These are phyloP conservation scores for Cardamine chenopodiifolia DNA, from an alignment of 345 rosid species.

Conservation along the genomic window DNA sequence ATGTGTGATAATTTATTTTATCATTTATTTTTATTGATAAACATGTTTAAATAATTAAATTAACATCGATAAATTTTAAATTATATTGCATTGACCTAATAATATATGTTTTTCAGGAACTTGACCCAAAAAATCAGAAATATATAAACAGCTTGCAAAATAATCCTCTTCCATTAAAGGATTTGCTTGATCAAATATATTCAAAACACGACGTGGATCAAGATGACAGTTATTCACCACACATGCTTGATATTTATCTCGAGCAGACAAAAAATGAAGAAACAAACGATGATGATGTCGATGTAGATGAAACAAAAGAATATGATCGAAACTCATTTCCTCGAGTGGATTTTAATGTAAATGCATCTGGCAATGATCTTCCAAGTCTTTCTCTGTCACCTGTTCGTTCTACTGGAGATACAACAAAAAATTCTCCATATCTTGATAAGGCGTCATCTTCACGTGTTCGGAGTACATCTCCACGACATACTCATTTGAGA, in stretches of 20 bases:
- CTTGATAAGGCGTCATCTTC: no score
- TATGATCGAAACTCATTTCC: not conserved
- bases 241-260: not conserved
- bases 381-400: not conserved
- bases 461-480: no score
- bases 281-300: not conserved
- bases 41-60: not conserved
- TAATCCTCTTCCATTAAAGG: not conserved
- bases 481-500: no score
- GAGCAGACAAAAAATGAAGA: not conserved
- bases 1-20: no score
- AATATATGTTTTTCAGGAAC: no score
- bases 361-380: not conserved
- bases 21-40: not conserved
- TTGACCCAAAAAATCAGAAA: not conserved
- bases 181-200: not conserved
- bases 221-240: not conserved
- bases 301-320: not conserved
- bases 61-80: no score
- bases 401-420: no score
- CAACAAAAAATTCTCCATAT: no score
- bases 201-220: conserved; percentile 13
- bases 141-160: not conserved
- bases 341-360: not conserved
- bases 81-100: no score